phyloP scores from a whole-genome alignment of 306 rosid species.

The Neltuma alba region DNA sequence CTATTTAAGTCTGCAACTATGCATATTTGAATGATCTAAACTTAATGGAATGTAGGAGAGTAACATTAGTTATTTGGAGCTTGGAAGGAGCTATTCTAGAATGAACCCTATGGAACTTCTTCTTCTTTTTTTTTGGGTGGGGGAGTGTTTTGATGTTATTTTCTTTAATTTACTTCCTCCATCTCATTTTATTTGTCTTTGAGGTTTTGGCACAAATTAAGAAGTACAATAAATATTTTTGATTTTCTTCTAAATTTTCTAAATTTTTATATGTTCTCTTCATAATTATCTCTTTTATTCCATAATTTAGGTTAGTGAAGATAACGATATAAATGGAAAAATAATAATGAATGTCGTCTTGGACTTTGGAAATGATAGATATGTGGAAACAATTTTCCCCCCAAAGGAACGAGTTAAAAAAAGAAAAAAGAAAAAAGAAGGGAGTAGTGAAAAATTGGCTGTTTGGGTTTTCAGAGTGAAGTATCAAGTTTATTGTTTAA shows the following conservation, averaged over 20 bases:
- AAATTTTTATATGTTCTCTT: neutral
- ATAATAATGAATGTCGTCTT: neutral
- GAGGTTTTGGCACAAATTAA: neutral
- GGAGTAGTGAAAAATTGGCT: neutral
- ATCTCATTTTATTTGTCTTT: neutral
- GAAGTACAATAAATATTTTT: neutral
- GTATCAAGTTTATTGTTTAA: neutral
- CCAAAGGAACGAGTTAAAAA: neutral
- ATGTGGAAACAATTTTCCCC: neutral
- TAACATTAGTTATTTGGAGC: slow-evolving; percentile 3
- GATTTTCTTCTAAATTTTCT: neutral
- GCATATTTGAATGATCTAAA: slow-evolving; percentile 1
- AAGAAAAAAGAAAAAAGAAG: neutral
- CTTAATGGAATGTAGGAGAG: neutral
- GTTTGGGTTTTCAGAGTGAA: neutral
- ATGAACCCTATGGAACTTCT: neutral
- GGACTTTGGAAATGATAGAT: neutral
- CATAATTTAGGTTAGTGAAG: neutral
- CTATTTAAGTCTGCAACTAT: neutral
- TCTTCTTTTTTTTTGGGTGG: neutral
- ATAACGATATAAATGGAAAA: neutral
- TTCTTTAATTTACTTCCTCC: neutral
- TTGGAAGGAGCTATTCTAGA: slow-evolving; percentile 26
- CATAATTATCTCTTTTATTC: neutral
- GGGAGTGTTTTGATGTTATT: neutral